These are phyloP conservation scores for Cardamine resedifolia DNA, from an alignment of 345 rosid species.

Conservation along the genomic window DNA sequence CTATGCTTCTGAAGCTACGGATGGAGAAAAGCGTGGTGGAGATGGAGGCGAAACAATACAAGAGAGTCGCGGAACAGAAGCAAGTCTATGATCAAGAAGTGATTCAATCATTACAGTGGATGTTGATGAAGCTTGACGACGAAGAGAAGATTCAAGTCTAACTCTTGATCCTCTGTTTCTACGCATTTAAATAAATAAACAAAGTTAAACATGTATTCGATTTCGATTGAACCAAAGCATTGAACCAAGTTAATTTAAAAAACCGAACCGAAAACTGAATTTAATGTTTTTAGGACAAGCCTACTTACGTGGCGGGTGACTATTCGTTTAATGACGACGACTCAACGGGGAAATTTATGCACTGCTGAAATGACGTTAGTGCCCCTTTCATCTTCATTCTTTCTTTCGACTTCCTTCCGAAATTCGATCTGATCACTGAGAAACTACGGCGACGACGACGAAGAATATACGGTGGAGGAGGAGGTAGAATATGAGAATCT, in stretches of 20 bases:
- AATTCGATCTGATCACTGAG: conserved; percentile 26
- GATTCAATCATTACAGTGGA: conserved; percentile 64
- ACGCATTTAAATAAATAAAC: neutral
- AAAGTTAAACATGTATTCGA: neutral
- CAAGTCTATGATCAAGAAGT: conserved; percentile 52
- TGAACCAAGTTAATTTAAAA: neutral
- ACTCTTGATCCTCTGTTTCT: conserved; percentile 3
- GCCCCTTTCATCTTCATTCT: neutral
- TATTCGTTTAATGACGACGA: conserved; percentile 17
- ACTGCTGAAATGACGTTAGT: neutral
- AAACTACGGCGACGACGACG: conserved; percentile 28
- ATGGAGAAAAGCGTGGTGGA: conserved; percentile 58
- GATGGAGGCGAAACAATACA: conserved; percentile 61
- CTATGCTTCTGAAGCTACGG: conserved; percentile 78
- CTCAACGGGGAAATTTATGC: conserved; percentile 22
- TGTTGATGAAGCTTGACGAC: conserved; percentile 48
- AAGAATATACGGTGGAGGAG: conserved; percentile 5
- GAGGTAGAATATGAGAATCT: conserved; percentile 25
- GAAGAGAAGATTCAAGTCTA: conserved; percentile 12
- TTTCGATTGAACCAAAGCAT: conserved; percentile 1
- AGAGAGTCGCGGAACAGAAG: conserved; percentile 58
- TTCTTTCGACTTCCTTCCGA: neutral
- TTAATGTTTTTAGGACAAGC: neutral
- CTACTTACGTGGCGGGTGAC: conserved; percentile 16
- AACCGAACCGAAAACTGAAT: neutral